Percentiles rank a stretch among this genome's conserved stretches.
phyloP scores from a whole-genome alignment of 2,329 filamentous ascomycete species.

The Neofusicoccum sp. region DNA sequence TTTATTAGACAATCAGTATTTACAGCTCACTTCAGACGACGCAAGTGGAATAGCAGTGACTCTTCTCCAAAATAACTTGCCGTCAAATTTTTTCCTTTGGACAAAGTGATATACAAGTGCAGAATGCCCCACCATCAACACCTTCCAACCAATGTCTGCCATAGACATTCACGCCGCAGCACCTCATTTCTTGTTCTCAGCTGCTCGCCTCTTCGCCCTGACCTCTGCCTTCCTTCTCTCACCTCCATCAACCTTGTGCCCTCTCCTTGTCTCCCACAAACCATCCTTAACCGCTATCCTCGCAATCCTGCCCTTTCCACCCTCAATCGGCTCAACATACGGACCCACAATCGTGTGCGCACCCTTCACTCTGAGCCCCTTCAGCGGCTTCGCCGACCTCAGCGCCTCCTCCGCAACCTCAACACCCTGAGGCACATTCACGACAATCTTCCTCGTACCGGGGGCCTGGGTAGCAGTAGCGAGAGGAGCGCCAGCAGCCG shows the following conservation, averaged over 20 bases:
- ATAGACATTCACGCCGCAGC: not conserved
- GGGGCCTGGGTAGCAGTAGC: conserved; percentile 55
- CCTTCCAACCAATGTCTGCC: not conserved
- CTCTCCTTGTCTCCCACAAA: conserved; percentile 86
- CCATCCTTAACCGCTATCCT: conserved; percentile 73
- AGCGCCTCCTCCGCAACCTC: conserved; percentile 25
- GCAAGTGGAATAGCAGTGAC: too few species aligned
- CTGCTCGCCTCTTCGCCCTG: conserved; percentile 77
- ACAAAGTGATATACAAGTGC: not conserved
- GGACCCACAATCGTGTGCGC: conserved; percentile 72
- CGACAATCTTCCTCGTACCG: conserved; percentile 57
- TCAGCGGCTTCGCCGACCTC: conserved; percentile 3
- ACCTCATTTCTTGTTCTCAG: conserved; percentile 66
- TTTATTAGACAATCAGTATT: too few species aligned
- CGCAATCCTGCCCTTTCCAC: conserved; percentile 58
- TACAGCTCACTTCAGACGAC: too few species aligned
- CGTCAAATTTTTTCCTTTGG: too few species aligned
- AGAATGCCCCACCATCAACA: not conserved
- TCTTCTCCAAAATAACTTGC: too few species aligned
- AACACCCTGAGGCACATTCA: conserved; percentile 55
- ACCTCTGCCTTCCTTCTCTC: conserved; percentile 86
- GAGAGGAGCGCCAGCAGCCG: not conserved
- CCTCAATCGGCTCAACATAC: conserved; percentile 67
- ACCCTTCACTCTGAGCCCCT: conserved; percentile 65
- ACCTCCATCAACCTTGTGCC: conserved; percentile 92